Evolutionary conservation across 2,329 filamentous ascomycete species (phyloP), one percentile per base, ranked within the genome.

Genomic region (Clarireedia paspali): DNA sequence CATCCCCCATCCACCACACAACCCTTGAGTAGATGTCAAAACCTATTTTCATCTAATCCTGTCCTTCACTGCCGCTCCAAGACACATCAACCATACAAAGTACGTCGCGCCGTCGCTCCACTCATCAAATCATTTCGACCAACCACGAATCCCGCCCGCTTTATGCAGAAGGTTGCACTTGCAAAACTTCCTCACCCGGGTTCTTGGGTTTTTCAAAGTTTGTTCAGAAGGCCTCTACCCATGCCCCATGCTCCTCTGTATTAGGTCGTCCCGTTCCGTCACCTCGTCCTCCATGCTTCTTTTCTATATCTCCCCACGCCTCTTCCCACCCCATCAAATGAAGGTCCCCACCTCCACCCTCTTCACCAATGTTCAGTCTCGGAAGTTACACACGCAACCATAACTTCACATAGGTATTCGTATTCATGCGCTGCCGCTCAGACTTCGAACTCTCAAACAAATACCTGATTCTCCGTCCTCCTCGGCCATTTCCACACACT

Each of bases 191-290:
- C 44, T 53, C 51, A 53, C 51, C 51, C 51, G 27, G 51, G 51
- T 53, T 53, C 51, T 45, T 53, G 51, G 51, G 51, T 48, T 36
- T 53, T 48, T 39, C 42, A 39, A 23, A 53, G 40, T 42, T 53
- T 53, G 30, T n/a, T 48, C 39, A 34, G n/a, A 47, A 24, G 20
- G 12, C 49, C 30, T 20, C 40, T 15, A 36, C 27, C 50, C 42
- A 36, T 30, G 36, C 27, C 27, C 44, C n/a, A 53, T 53, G 51
- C 26, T 26, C 47, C 26, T 26, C 47, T 30, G 27, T 39, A n/a
- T 53, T 24, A 23, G 15, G 48, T 45, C 24, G 34, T 40, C 15
- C 17, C 38, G 38, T 40, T 40, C 38, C 38, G 51, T 36, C 27
- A 20, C 10, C 30, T 24, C 45, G 51, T 53, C 51, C 51, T 53